Conservation (phyloP, 805 yeast species). For the Candida corydali region DNA sequence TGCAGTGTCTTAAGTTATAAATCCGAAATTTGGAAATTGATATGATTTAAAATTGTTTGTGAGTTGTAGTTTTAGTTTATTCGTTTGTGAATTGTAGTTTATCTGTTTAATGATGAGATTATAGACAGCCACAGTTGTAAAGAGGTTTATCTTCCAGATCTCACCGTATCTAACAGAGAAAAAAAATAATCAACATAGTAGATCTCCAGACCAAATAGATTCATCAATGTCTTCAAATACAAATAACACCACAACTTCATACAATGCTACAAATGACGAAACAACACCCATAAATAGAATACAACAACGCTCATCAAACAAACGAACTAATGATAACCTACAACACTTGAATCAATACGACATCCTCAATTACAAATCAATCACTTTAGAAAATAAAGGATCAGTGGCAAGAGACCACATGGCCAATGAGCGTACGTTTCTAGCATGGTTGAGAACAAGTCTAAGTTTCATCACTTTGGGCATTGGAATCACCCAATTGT, state of each 20-base stretch:
- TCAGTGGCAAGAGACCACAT: conserved; percentile 61
- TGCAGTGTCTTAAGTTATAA: too few relatives aligned
- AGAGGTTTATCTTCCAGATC: background rate
- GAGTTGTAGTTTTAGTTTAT: too few relatives aligned
- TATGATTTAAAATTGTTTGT: too few relatives aligned
- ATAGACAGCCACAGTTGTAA: too few relatives aligned
- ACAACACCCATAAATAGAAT: background rate
- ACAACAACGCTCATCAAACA: background rate
- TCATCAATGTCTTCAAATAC: background rate
- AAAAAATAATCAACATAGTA: background rate
- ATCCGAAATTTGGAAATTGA: too few relatives aligned
- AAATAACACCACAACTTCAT: background rate
- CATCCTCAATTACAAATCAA: conserved; percentile 13
- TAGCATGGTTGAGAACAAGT: conserved; percentile 64
- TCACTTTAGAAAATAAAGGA: conserved; percentile 45
- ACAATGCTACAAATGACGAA: background rate
- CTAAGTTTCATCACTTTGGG: conserved; percentile 56
- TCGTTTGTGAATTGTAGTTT: too few relatives aligned
- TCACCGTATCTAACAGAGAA: background rate
- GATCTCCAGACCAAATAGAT: background rate
- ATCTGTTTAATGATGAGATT: too few relatives aligned
- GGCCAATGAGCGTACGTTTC: conserved; percentile 61
- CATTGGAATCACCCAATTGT: conserved; percentile 56
- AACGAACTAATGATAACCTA: too few relatives aligned
- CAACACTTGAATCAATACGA: background rate